Conservation (phyloP, 2,329 filamentous ascomycete genomes). For the Ceratocystis lukuohia region DNA sequence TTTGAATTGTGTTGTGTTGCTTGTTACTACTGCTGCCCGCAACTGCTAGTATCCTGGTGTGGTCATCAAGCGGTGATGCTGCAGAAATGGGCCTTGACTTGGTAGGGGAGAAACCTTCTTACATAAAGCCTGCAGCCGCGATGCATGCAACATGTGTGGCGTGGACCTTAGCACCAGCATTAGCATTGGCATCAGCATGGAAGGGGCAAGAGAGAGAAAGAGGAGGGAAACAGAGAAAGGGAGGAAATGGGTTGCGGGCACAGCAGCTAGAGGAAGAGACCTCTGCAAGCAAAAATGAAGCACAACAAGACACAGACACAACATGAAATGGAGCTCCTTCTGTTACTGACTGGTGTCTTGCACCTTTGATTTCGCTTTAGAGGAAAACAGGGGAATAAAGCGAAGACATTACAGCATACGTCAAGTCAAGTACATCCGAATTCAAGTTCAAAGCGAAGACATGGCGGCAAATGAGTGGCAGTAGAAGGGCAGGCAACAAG, state of each 20-base stretch:
- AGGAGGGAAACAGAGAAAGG: neutral
- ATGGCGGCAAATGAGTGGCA: no score
- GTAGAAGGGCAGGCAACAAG: neutral
- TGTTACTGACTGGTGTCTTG: no score
- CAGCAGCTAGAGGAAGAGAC: neutral
- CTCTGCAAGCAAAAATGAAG: neutral
- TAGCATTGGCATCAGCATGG: no score
- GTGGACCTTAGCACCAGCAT: neutral
- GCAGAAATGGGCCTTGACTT: neutral
- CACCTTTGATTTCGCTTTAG: no score
- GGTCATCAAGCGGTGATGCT: neutral
- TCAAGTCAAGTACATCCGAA: no score
- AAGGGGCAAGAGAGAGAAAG: neutral
- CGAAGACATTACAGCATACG: no score
- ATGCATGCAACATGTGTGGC: conserved; percentile 4
- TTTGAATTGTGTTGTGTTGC: neutral
- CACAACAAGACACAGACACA: neutral
- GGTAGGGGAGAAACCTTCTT: no score
- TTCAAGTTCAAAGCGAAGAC: no score
- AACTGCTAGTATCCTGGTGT: neutral
- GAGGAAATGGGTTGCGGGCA: neutral
- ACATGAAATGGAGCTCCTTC: no score
- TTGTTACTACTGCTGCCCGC: neutral
- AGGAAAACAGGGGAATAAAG: no score
- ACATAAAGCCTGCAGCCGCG: neutral